Evolutionary conservation across 2,329 filamentous ascomycete genomes (phyloP), one percentile per base, ranked within the genome.

Genomic region (Sphaerulina musiva): DNA sequence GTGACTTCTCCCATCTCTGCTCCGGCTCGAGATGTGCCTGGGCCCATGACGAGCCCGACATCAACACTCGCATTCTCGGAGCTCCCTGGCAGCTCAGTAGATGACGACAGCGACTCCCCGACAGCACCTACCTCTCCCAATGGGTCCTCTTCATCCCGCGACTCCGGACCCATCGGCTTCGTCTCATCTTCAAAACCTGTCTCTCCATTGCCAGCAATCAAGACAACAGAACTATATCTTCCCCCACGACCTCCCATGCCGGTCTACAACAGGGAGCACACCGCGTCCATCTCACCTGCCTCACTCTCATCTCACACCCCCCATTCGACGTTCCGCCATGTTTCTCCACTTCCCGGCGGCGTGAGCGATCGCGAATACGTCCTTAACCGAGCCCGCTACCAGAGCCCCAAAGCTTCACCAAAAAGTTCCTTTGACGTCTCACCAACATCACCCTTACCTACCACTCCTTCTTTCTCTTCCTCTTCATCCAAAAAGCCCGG

Each of bases 191-290:
- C 42, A 32, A 41, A 32, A 10, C 14, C 29, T 12, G 26, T 20
- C 2, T 45, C 12, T 26, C 48, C 12, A 26, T 7, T 20, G 20
- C 39, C 40, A 6, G 39, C 36, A 7, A 51, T 51, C 34, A 45
- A 44, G 23, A 51, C 48, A n/a, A 51, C 50, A 44, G 53, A 53
- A 32, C 36, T 59, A 11, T 45, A 46, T 10, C 46, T 59, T 7
- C 53, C 56, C 6, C 41, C 48, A 3, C 41, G 48, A 26, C 48
- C 14, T 36, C 53, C 34, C 43, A 50, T 40, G 20, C 34, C 17
- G 32, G 34, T 40, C 47, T 47, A 12, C 48, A 53, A 49, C 17
- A 41, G 40, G 26, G 48, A 31, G 23, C 31, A 32, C 17, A 29
- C 8, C 17, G 23, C 42, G 11, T 46, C 52, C 23, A 32, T 45